Percentiles rank a stretch among this genome's conserved stretches.
Conservation (phyloP, 805 yeast genomes). For the Hanseniaspora occidentalis region DNA sequence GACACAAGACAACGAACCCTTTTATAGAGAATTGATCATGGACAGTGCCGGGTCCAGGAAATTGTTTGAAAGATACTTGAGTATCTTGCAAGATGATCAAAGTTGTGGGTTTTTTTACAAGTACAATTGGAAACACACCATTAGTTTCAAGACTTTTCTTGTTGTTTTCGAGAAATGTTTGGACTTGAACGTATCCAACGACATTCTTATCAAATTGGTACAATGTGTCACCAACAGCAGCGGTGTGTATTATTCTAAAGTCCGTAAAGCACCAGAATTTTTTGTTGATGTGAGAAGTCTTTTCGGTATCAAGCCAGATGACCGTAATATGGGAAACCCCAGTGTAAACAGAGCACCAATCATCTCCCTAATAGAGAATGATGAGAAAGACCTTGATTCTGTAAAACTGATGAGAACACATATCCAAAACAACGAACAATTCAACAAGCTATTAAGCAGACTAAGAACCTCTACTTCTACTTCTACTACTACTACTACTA, state of each 20-base stretch:
- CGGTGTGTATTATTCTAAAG: not conserved
- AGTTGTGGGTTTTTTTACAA: constrained; percentile 12
- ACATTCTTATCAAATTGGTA: constrained; percentile 15
- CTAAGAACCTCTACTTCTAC: not conserved
- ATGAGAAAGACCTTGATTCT: no score
- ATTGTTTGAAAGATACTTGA: not conserved
- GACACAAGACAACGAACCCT: constrained; percentile 9
- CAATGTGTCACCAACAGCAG: constrained; percentile 16
- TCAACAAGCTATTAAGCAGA: no score
- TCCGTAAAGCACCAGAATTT: not conserved
- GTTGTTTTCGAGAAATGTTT: constrained; percentile 11
- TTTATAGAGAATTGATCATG: constrained; percentile 13
- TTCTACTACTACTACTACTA: not conserved
- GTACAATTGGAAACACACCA: constrained; percentile 11
- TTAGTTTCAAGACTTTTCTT: constrained; percentile 15
- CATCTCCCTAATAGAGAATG: no score
- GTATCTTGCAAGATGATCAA: constrained; percentile 8
- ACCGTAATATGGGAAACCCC: no score
- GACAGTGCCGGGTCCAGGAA: constrained; percentile 9
- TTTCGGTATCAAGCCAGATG: no score
- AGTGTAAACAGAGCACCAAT: no score
- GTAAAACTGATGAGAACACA: no score
- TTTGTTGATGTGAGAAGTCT: not conserved
- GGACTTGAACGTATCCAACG: constrained; percentile 8
- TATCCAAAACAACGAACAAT: no score